Percentiles rank a stretch among this genome's conserved stretches.
Evolutionary conservation across 169 alveolate genomes (phyloP).

Genomic region (Eimeria necatrix): DNA sequence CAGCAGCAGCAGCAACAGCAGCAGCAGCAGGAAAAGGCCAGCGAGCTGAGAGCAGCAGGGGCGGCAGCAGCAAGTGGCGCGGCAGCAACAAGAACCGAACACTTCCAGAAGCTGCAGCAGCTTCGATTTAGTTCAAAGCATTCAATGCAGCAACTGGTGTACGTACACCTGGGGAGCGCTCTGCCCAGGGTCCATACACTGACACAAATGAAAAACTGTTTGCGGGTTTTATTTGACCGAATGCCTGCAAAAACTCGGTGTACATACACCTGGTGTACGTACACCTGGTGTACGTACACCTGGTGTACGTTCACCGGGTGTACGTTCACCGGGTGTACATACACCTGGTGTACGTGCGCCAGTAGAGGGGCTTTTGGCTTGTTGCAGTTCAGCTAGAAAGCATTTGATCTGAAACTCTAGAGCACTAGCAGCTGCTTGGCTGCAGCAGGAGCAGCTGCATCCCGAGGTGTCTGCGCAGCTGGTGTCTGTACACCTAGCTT

Average conservation of each 20-base stretch:
- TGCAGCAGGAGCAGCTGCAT: no score
- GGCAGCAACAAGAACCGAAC: slow-evolving; percentile 27
- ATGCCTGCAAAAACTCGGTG: neutral
- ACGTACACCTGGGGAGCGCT: neutral
- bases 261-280: no score
- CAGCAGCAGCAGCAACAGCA: slow-evolving; percentile 42
- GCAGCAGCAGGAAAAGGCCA: slow-evolving; percentile 46
- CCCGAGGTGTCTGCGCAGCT: no score
- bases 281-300: no score
- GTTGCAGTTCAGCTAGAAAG: no score
- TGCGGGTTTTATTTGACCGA: neutral
- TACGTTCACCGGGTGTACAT: no score
- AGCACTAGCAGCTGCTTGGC: no score
- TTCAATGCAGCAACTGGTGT: neutral
- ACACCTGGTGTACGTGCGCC: no score
- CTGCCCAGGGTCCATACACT: neutral
- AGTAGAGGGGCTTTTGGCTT: no score
- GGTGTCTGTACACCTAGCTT: no score
- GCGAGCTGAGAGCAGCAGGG: neutral
- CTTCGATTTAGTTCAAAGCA: neutral
- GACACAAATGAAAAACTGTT: neutral
- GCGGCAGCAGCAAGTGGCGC: slow-evolving; percentile 47
- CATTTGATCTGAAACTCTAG: no score
- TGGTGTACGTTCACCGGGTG: neutral
- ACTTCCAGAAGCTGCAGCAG: neutral